Evolutionary conservation across 352 stramenopile genomes (phyloP), one percentile per base, ranked within the genome.

Genomic region (Aphanomyces invadans): DNA sequence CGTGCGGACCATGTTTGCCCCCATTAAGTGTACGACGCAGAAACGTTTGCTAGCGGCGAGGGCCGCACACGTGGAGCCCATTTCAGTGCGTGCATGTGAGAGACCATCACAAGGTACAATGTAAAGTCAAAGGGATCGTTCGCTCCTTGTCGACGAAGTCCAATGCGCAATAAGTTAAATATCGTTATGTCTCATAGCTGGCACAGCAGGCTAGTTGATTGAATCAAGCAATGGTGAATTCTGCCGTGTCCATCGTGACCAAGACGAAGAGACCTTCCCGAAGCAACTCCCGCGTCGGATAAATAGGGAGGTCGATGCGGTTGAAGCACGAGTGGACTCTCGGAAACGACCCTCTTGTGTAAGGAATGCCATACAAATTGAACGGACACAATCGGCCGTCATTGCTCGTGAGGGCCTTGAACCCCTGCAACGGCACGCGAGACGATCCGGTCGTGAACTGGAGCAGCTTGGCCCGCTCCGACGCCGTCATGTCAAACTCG

Each of bases 191-290:
- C n/a, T n/a, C n/a, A n/a, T n/a, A n/a, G n/a, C n/a, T n/a, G n/a
- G n/a, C n/a, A n/a, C n/a, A n/a, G n/a, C n/a, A n/a, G n/a, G n/a
- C n/a, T n/a, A n/a, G n/a, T n/a, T n/a, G n/a, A n/a, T 21, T 12
- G 28, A 32, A 32, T 74, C 72, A 92, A 68, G 89, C 81, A n/a
- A 90, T 78, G 46, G 76, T 89, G 70, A 99, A 98, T 63, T 97
- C 95, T 23, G 89, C 97, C 63, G 89, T 80, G 65, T 98, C 93
- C 91, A 99, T 98, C 36, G 95, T 90, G 21, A 99, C 89, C 19
- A 97, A 88, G 51, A 97, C 81, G 59, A 90, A 97, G 2, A 99
- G 78, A 32, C 96, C 97, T 67, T 97, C 83, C 64, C 97, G 79
- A 26, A 99, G 75, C 64, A 98, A 90, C 45, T 79, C 73, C 73